phyloP scores from a whole-genome alignment of 371 early-diverging fungal genomes.

The Lichtheimia corymbifera region DNA sequence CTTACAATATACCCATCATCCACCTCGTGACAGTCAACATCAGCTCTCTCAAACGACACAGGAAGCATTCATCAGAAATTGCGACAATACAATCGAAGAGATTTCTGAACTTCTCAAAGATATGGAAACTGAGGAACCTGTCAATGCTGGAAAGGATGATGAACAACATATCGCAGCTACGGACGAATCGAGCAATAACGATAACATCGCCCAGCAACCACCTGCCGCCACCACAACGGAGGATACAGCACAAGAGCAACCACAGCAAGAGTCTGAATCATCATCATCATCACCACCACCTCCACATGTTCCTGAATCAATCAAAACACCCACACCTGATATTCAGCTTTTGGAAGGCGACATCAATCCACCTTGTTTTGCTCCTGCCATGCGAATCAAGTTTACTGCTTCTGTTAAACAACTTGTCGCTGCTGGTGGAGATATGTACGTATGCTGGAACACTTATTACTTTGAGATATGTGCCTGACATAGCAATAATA shows the following conservation, averaged over 20 bases:
- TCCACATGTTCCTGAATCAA: not conserved
- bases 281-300: not conserved
- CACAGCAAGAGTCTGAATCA: not conserved
- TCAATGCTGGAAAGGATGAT: not conserved
- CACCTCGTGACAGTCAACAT: not conserved
- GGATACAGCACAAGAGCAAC: not conserved
- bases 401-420: not conserved
- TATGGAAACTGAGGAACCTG: slow-evolving; percentile 20
- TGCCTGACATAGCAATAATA: not conserved
- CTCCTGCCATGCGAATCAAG: too few species aligned
- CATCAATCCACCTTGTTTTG: too few species aligned
- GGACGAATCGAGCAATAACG: too few species aligned
- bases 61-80: slow-evolving; percentile 27
- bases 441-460: not conserved
- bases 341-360: too few species aligned
- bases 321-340: too few species aligned
- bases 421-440: not conserved
- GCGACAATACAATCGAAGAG: slow-evolving; percentile 42
- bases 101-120: slow-evolving; percentile 36
- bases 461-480: not conserved
- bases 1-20: slow-evolving; percentile 19
- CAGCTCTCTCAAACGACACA: slow-evolving; percentile 4
- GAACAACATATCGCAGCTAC: too few species aligned
- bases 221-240: slow-evolving; percentile 4
- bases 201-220: not conserved